Percentiles rank a stretch among this genome's conserved stretches.
Conservation (phyloP, 352 stramenopile species). For the Phytopythium helicoides region DNA sequence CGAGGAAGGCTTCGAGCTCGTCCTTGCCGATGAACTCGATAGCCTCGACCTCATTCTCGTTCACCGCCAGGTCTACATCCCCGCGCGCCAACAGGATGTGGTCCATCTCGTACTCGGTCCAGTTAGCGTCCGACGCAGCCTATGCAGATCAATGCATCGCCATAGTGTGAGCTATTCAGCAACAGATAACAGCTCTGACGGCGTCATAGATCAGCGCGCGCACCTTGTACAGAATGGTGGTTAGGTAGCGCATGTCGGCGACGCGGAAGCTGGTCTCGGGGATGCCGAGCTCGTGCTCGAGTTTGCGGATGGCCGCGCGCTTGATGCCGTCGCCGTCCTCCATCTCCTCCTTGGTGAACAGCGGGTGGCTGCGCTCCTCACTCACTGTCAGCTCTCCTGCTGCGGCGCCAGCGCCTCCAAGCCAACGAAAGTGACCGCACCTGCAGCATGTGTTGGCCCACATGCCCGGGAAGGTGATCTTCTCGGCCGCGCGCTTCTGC, state of each 20-base stretch:
- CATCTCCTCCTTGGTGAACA: constrained; percentile 91
- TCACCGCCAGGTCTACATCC: constrained; percentile 81
- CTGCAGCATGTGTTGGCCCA: constrained; percentile 99
- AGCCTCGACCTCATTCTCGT: constrained; percentile 93
- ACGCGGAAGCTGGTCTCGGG: constrained; percentile 67
- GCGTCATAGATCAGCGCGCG: no score
- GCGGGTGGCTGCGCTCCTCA: constrained; percentile 91
- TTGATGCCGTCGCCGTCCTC: constrained; percentile 84
- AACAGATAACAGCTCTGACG: no score
- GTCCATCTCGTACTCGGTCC: constrained; percentile 99
- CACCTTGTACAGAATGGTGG: constrained; percentile 98
- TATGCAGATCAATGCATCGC: constrained; percentile 17
- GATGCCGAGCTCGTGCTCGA: constrained; percentile 99
- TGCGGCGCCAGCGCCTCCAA: not conserved
- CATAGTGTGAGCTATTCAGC: no score
- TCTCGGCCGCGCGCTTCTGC: constrained; percentile 92
- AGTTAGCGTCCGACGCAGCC: constrained; percentile 82
- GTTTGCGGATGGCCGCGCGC: constrained; percentile 95
- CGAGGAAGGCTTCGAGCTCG: constrained; percentile 47
- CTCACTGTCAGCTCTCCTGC: constrained; percentile 4
- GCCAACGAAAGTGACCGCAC: constrained; percentile 10
- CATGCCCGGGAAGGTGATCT: constrained; percentile 99
- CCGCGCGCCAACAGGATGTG: constrained; percentile 94
- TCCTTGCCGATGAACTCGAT: constrained; percentile 87
- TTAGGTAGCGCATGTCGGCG: constrained; percentile 95